Evolutionary conservation across 305 asterid genomes (phyloP).

Genomic region (Solanum hybrid): DNA sequence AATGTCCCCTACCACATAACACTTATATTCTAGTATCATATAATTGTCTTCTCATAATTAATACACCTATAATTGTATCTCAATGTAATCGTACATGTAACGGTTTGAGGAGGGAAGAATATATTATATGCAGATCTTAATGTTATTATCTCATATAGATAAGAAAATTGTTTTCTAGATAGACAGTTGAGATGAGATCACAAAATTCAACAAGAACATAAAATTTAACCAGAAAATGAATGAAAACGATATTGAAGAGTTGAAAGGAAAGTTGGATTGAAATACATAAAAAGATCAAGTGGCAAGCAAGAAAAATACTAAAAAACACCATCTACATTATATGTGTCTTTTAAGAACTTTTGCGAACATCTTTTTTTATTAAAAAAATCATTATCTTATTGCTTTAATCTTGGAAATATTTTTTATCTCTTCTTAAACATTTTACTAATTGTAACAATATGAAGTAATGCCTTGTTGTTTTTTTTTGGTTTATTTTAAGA

Average conservation of each 20-base stretch:
- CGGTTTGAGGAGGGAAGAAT: background rate
- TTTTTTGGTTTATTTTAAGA: background rate
- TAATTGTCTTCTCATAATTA: background rate
- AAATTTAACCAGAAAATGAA: background rate
- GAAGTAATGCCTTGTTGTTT: background rate
- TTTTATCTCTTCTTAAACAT: background rate
- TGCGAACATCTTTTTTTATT: background rate
- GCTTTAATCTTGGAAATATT: background rate
- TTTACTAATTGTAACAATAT: background rate
- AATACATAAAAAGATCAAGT: background rate
- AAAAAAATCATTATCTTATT: background rate
- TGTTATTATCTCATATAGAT: background rate
- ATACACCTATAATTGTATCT: background rate
- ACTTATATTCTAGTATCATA: background rate
- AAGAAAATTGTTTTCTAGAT: background rate
- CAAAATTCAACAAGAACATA: background rate
- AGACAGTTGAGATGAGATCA: background rate
- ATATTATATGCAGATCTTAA: background rate
- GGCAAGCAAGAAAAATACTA: background rate
- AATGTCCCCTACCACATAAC: background rate
- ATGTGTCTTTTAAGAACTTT: background rate
- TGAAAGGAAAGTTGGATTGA: background rate
- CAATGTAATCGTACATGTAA: background rate
- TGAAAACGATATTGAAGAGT: background rate
- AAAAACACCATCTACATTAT: background rate